Evolutionary conservation across 306 rosid genomes (phyloP), one percentile per base, ranked within the genome.

Genomic region (Begonia fuchsioides): DNA sequence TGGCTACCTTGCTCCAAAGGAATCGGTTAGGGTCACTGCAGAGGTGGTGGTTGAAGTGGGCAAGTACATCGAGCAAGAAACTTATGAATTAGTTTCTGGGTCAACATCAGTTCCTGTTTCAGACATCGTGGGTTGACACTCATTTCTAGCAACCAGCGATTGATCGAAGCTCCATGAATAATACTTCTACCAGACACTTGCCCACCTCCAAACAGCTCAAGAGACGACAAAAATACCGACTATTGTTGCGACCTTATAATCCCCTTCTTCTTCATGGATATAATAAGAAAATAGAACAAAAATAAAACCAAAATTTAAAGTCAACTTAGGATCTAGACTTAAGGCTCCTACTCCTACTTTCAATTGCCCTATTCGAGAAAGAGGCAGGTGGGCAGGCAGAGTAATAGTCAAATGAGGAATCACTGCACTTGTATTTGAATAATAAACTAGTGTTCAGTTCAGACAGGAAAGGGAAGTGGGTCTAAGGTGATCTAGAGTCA

Each of bases 281-380:
- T n/a, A n/a, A n/a, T n/a, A n/a, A n/a, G n/a, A n/a, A n/a, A n/a
- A n/a, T n/a, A n/a, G n/a, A n/a, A n/a, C n/a, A n/a, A n/a, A n/a
- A n/a, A n/a, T n/a, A n/a, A n/a, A n/a, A n/a, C n/a, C n/a, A n/a
- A n/a, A n/a, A n/a, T n/a, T n/a, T n/a, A 69, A 63, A 12, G 71
- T 56, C 70, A 70, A 70, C 81, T 39, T 32, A 26, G 50, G 56
- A 51, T 54, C 65, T 65, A 59, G 70, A 38, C 40, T 54, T 67
- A 63, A 59, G 70, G 41, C 40, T n/a, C 18, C 54, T 53, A 35
- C 55, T 47, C 68, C 53, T 58, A 59, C 66, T 35, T 51, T 55
- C 46, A 60, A 55, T 55, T 55, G 50, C 59, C 58, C 58, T 51
- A 58, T 62, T 64, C 38, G 7, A 59, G 61, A 60, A 50, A 13